Evolutionary conservation across 345 rosid genomes (phyloP), one percentile per base, ranked within the genome.

Genomic region (Eucalyptus sideroxylon): DNA sequence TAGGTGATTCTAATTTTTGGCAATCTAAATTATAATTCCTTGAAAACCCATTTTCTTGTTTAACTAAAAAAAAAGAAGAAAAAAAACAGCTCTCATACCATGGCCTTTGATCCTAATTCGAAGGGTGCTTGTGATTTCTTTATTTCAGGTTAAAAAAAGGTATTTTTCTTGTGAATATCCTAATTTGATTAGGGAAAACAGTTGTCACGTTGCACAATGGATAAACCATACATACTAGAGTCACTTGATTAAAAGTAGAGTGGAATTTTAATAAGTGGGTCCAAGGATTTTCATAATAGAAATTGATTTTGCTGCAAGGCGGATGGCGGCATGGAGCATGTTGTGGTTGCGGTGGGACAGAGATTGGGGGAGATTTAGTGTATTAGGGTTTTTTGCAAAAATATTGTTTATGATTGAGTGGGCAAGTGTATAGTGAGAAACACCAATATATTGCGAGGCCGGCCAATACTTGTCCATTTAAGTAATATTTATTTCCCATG

Each of bases 181-280:
- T 72, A 17, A 19, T 19, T 72, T 1, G 15, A 72, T 72, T 19
- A 42, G 37, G 13, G 23, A 77, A 77, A 40, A 11, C 0, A 2
- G 5, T 16, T 6, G 0, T 21, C 47, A 2, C 3, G 2, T 1
- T 7, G 4, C 4, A 9, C 24, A 9, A 34, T 1, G 1, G 16
- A 62, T 62, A 16, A 12, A 30, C 4, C 4, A 9, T 27, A 30
- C 17, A 3, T 16, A 62, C 4, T 6, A 30, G 8, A 62, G 9
- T n/a, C 34, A 30, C 34, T 12, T 11, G 15, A 14, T 62, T 27
- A 62, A 62, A 30, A 62, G 40, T 40, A 30, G 7, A 30, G 4
- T 0, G 5, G 17, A 62, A 30, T 69, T 69, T 4, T 34, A 17
- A 34, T 3, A 16, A 17, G 81, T 19, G 42, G 42, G 24, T 69